Evolutionary conservation across 208 protist species (phyloP).

Genomic region (Wallacemonas sp.): DNA sequence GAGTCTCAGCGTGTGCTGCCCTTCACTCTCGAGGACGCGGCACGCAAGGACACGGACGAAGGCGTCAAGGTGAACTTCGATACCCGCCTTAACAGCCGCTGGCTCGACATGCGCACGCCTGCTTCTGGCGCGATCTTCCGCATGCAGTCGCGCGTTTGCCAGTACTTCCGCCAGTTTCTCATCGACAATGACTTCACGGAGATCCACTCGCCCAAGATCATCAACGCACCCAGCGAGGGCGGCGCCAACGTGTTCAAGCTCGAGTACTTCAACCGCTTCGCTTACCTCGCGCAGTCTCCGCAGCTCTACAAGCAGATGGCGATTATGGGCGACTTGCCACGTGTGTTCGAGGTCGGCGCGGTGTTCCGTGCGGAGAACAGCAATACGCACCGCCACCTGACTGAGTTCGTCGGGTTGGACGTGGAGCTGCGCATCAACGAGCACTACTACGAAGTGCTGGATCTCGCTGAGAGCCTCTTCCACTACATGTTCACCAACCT

Average conservation of each 20-base stretch:
- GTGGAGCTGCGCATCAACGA: constrained; percentile 99
- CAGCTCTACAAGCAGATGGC: constrained; percentile 99
- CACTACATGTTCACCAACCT: constrained; percentile 95
- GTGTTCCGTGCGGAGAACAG: constrained; percentile 99
- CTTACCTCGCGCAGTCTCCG: constrained; percentile 99
- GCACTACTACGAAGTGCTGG: constrained; percentile 99
- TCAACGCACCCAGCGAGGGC: constrained; percentile 96
- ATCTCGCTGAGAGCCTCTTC: constrained; percentile 96
- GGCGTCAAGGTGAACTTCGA: constrained; percentile 89
- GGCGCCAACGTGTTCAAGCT: constrained; percentile 94
- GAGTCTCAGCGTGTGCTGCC: constrained; percentile 87
- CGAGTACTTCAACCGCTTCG: constrained; percentile 90
- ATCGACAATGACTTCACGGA: constrained; percentile 94
- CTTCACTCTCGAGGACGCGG: constrained; percentile 92
- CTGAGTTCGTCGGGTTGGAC: constrained; percentile 99
- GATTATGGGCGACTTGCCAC: constrained; percentile 94
- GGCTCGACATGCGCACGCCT: constrained; percentile 97
- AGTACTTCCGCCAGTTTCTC: constrained; percentile 97
- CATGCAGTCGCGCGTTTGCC: constrained; percentile 92
- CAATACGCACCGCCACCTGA: constrained; percentile 99
- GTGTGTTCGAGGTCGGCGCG: constrained; percentile 95
- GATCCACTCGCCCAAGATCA: constrained; percentile 99
- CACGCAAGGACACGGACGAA: constrained; percentile 63
- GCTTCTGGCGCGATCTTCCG: constrained; percentile 97
- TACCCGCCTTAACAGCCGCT: constrained; percentile 96